Percentiles rank a stretch among this genome's conserved stretches.
These are phyloP conservation scores for Babjeviella inositovora DNA, from an alignment of 805 yeast species.

Conservation along the genomic window DNA sequence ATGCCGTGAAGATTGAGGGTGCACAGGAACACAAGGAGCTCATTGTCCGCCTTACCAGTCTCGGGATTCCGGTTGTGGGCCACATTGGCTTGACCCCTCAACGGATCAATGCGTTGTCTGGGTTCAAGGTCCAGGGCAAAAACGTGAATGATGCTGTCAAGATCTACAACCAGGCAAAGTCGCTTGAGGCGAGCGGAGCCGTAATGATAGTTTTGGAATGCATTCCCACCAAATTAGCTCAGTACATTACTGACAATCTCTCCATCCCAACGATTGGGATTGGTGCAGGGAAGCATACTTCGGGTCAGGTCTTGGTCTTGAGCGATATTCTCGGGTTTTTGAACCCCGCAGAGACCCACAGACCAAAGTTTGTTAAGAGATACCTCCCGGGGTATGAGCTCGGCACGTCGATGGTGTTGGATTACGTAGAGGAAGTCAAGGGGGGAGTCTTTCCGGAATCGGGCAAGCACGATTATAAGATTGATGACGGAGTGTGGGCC, in stretches of 20 bases:
- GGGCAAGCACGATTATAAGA: constrained; percentile 46
- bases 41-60: constrained; percentile 34
- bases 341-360: constrained; percentile 28
- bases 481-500: constrained; percentile 47
- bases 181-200: constrained; percentile 62
- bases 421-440: constrained; percentile 48
- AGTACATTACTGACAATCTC: constrained; percentile 40
- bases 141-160: constrained; percentile 33
- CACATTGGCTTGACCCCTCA: constrained; percentile 94
- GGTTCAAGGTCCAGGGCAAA: constrained; percentile 78
- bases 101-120: constrained; percentile 61
- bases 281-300: constrained; percentile 77
- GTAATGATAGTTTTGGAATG: constrained; percentile 72
- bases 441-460: constrained; percentile 39
- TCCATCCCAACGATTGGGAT: constrained; percentile 82
- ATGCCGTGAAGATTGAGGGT: constrained; percentile 80
- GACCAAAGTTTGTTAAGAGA: constrained; percentile 63
- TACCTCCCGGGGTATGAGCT: constrained; percentile 34
- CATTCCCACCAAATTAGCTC: constrained; percentile 61
- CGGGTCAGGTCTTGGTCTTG: constrained; percentile 85
- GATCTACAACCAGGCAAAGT: constrained; percentile 50
- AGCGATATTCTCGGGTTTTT: constrained; percentile 73
- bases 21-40: constrained; percentile 41
- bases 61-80: constrained; percentile 83
- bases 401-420: constrained; percentile 32